Conservation (phyloP, 495 filamentous ascomycete species). For the Talaromyces stipitatus region DNA sequence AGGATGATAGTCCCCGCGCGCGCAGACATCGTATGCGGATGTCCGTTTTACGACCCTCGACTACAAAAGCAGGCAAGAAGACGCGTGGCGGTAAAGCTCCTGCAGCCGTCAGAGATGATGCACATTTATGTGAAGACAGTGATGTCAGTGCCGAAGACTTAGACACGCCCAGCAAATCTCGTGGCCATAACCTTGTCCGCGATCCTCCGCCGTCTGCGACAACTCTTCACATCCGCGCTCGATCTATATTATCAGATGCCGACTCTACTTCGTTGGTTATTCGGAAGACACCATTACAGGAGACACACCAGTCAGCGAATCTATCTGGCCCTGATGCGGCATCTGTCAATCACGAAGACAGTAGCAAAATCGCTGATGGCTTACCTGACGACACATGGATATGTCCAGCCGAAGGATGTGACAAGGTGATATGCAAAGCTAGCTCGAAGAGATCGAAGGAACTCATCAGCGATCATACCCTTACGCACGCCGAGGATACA, state of each 20-base stretch:
- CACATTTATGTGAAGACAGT: slow-evolving; percentile 21
- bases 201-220: slow-evolving; percentile 30
- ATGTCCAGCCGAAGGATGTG: slow-evolving; percentile 63
- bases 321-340: slow-evolving; percentile 15
- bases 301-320: slow-evolving; percentile 22
- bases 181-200: slow-evolving; percentile 32
- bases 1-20: slow-evolving; percentile 13
- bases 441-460: slow-evolving; percentile 48
- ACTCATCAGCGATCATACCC: slow-evolving; percentile 56
- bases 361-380: slow-evolving; percentile 35
- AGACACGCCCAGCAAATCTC: slow-evolving; percentile 38
- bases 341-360: slow-evolving; percentile 34
- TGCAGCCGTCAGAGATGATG: slow-evolving; percentile 14
- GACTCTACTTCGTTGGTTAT: slow-evolving; percentile 20
- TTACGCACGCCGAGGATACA: slow-evolving; percentile 55
- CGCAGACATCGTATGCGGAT: slow-evolving; percentile 29
- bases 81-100: slow-evolving; percentile 23
- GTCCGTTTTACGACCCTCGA: slow-evolving; percentile 45
- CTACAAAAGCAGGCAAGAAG: slow-evolving; percentile 40
- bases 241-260: slow-evolving; percentile 26
- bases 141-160: slow-evolving; percentile 35
- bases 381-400: slow-evolving; percentile 59
- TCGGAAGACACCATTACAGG: slow-evolving; percentile 29
- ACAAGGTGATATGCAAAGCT: slow-evolving; percentile 51
- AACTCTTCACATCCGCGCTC: slow-evolving; percentile 12